A percentile compares a stretch with the other conserved stretches of the same genome.
These are phyloP conservation scores for Cryptococcus hybrid DNA, from an alignment of 1,284 basidiomycete genomes.

Conservation along the genomic window DNA sequence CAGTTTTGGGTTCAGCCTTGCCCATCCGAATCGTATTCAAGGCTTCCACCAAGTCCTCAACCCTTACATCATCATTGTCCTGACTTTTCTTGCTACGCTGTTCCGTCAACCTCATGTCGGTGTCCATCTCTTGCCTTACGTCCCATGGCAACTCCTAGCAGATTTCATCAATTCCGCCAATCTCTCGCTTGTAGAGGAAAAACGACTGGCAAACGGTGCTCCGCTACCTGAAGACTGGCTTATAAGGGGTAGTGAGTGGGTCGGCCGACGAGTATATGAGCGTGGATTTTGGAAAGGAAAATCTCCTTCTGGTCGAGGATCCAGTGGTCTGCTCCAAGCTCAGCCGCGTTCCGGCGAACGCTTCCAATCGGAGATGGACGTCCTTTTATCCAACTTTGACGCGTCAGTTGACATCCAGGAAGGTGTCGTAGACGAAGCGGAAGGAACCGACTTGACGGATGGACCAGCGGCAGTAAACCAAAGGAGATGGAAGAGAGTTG, in stretches of 20 bases:
- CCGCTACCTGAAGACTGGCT: constrained; percentile 95
- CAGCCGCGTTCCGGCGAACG: constrained; percentile 26
- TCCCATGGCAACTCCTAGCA: constrained; percentile 82
- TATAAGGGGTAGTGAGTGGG: constrained; percentile 92
- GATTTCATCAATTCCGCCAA: constrained; percentile 57
- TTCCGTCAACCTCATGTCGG: constrained; percentile 64
- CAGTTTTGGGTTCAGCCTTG: constrained; percentile 70
- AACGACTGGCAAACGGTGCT: constrained; percentile 53
- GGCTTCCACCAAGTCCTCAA: constrained; percentile 65
- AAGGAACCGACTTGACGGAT: constrained; percentile 55
- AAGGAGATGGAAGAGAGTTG: constrained; percentile 69
- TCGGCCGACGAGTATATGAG: constrained; percentile 80
- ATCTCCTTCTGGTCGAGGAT: constrained; percentile 24
- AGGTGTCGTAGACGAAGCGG: constrained; percentile 68
- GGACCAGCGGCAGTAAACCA: constrained; percentile 46
- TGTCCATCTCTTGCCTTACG: constrained; percentile 63
- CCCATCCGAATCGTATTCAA: constrained; percentile 60
- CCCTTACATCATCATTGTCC: constrained; percentile 79
- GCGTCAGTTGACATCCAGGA: constrained; percentile 57
- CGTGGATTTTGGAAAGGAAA: constrained; percentile 79
- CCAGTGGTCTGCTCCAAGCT: constrained; percentile 55
- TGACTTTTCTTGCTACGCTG: constrained; percentile 83
- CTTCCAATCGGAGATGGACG: constrained; percentile 68
- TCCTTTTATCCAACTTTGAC: constrained; percentile 64
- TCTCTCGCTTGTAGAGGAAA: constrained; percentile 59